Evolutionary conservation across 2,329 filamentous ascomycete genomes (phyloP), one percentile per base, ranked within the genome.

Genomic region (Aspergillus sp.): DNA sequence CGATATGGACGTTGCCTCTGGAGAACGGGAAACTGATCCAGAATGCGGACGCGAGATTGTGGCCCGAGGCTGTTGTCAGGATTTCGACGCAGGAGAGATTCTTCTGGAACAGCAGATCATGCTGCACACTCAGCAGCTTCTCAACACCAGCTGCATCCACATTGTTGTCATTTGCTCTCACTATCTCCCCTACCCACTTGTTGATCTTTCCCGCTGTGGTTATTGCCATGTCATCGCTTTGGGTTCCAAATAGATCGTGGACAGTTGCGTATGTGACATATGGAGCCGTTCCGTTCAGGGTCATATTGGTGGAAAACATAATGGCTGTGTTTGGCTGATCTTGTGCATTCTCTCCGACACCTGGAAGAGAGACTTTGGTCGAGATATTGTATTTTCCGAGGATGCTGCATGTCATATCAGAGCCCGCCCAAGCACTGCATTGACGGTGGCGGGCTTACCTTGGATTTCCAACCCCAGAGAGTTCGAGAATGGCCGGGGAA

Each of bases 401-500:
- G 40, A 71, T 61, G 1, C 62, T 65, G 29, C 45, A 45, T 3
- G 7, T 16, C 13, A 23, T 5, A 44, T 42, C 14, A 16, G 17
- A 38, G 14, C 7, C n/a, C 16, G 14, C n/a, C 25, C 21, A 10
- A 23, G 16, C 53, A 17, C 23, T 19, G 25, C 23, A 3, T 1
- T 3, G 6, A 38, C 13, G 6, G 17, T 9, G 5, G 2, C 3
- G 9, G 11, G 45, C 56, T 51, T 54, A 67, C 62, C 55, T 46
- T 16, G 63, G 66, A 52, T 66, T 68, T 58, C 85, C 84, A 31
- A 87, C 72, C 0, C 84, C 84, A 0, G 83, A 86, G 1, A 84
- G 72, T 58, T 87, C 84, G 17, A 81, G 76, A 16, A 83, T 72
- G 64, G 77, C 78, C 6, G 78, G 84, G 4, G 80, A 83, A 61